A percentile compares a stretch with the other conserved stretches of the same genome.
These are phyloP conservation scores for Epichloe baconii DNA, from an alignment of 2,329 filamentous ascomycete species.

Conservation along the genomic window DNA sequence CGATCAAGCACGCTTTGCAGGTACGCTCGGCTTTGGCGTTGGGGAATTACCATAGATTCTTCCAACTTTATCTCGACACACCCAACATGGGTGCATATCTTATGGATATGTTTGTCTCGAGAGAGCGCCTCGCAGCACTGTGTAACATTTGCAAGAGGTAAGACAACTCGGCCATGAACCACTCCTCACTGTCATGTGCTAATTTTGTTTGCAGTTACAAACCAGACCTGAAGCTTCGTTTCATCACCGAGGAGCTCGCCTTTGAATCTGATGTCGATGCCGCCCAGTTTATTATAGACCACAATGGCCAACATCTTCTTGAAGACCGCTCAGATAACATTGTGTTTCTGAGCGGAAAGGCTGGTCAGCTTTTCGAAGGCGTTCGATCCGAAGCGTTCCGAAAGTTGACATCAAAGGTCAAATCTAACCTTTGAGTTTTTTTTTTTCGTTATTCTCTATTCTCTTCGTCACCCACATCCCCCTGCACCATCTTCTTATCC, in stretches of 20 bases:
- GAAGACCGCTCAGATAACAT: conserved; percentile 65
- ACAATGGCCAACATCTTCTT: conserved; percentile 62
- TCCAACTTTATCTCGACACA: conserved; percentile 86
- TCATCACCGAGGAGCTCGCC: conserved; percentile 88
- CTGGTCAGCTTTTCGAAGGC: conserved; percentile 57
- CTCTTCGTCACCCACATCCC: neutral
- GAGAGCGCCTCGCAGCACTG: conserved; percentile 82
- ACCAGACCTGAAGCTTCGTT: conserved; percentile 75
- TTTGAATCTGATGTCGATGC: conserved; percentile 90
- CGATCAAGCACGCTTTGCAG: conserved; percentile 81
- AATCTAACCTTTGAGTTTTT: conserved; percentile 43
- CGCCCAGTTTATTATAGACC: conserved; percentile 76
- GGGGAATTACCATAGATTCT: conserved; percentile 96
- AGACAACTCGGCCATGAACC: neutral
- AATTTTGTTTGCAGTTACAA: conserved; percentile 57
- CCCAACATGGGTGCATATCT: conserved; percentile 96
- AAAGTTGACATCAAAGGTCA: conserved; percentile 96
- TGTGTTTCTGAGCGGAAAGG: conserved; percentile 62
- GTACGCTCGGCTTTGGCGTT: conserved; percentile 85
- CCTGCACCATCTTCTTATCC: neutral
- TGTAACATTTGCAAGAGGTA: conserved; percentile 92
- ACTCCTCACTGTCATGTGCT: neutral
- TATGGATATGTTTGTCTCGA: conserved; percentile 97
- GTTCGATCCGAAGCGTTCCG: conserved; percentile 64
- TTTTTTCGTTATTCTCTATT: neutral